These are phyloP conservation scores for Tilletia setariae DNA, from an alignment of 1,284 basidiomycete species.

Conservation along the genomic window DNA sequence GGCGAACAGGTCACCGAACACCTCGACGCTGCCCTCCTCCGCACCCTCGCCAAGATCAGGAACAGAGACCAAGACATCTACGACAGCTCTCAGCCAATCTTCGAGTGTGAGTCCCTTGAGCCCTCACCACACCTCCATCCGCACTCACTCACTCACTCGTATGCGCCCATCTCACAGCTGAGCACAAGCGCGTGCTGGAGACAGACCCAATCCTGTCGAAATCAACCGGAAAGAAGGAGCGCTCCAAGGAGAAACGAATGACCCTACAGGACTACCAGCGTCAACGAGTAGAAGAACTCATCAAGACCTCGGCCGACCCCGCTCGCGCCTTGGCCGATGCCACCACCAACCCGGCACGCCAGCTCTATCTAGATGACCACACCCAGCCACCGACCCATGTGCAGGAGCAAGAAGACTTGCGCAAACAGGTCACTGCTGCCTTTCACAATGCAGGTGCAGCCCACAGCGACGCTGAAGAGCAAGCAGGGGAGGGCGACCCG, in stretches of 20 bases:
- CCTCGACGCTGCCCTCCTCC: constrained; percentile 88
- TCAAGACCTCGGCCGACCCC: constrained; percentile 41
- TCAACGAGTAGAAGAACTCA: constrained; percentile 45
- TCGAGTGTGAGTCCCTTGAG: constrained; percentile 31
- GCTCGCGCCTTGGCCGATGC: constrained; percentile 50
- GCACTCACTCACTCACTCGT: background rate
- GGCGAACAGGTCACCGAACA: constrained; percentile 92
- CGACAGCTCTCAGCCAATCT: constrained; percentile 58
- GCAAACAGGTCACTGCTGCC: constrained; percentile 77
- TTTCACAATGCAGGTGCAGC: constrained; percentile 64
- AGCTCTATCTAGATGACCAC: constrained; percentile 54
- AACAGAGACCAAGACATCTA: constrained; percentile 81
- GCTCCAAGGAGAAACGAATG: constrained; percentile 37
- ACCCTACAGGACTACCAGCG: constrained; percentile 52
- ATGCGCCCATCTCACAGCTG: background rate
- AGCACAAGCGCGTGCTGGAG: background rate
- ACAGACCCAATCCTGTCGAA: background rate
- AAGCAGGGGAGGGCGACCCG: constrained; percentile 63
- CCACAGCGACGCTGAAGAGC: constrained; percentile 54
- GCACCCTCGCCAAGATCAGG: constrained; percentile 82
- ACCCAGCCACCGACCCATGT: constrained; percentile 65
- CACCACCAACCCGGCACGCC: constrained; percentile 28
- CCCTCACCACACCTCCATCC: background rate
- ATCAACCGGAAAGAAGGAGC: constrained; percentile 19
- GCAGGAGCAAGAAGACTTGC: constrained; percentile 72